Percentiles rank a stretch among this genome's conserved stretches.
Conservation (phyloP, 2,329 filamentous ascomycete genomes). For the Apiospora rasikravindrae region DNA sequence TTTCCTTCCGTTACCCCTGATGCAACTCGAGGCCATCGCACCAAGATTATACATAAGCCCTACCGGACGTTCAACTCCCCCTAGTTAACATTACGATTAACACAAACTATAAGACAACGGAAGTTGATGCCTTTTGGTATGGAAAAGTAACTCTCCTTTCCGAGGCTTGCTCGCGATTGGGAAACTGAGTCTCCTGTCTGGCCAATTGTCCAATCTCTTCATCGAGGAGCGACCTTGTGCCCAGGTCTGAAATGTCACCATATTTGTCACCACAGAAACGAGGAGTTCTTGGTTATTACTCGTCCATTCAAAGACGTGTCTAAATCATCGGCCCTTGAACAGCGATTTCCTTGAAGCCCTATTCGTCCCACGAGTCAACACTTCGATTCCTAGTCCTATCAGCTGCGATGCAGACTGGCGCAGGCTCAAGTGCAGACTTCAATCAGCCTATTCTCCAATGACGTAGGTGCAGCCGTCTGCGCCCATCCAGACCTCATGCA, state of each 20-base stretch:
- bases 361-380: background rate
- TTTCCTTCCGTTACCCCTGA: background rate
- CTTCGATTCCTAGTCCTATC: background rate
- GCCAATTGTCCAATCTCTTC: background rate
- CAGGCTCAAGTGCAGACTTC: background rate
- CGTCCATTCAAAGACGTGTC: background rate
- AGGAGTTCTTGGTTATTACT: background rate
- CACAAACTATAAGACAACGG: background rate
- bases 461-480: slow-evolving; percentile 70
- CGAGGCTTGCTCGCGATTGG: background rate
- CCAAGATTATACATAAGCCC: background rate
- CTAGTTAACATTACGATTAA: background rate
- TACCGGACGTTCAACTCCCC: background rate
- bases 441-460: slow-evolving; percentile 58
- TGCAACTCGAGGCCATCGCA: background rate
- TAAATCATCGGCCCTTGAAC: background rate
- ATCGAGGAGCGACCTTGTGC: background rate
- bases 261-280: background rate
- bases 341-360: background rate
- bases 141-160: background rate
- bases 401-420: background rate
- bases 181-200: background rate
- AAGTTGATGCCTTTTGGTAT: background rate
- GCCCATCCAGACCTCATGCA: slow-evolving; percentile 75
- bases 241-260: background rate